Evolutionary conservation across 2,329 filamentous ascomycete species (phyloP), one percentile per base, ranked within the genome.

Genomic region (Fusarium succisae): DNA sequence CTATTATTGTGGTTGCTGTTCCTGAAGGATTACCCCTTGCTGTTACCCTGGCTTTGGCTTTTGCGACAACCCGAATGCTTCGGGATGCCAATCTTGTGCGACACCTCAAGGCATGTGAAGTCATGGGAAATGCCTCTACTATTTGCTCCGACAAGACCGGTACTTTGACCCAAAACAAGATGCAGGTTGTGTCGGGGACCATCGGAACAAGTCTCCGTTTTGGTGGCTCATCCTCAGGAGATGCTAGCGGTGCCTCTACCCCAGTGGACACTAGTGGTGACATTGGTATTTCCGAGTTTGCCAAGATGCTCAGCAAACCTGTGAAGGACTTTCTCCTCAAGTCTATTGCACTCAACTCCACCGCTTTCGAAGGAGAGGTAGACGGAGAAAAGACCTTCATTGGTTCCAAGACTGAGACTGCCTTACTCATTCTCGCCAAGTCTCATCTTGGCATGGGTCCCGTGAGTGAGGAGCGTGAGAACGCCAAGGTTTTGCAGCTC

Each of bases 1-100:
- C 92, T 5, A 93, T 95, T 70, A 93, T 95, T 71, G 93, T 95
- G 47, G 92, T 95, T 58, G 93, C 93, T 39, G 92, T 95, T 51
- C 93, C 93, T 9, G 93, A 95, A 84, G 93, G 93, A 54, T 86
- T 95, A 38, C 93, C 93, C 9, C 86, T 95, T 51, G 93, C 93
- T 26, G 93, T 94, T n/a, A 95, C 93, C 0, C 85, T 95, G 32
- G 92, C 93, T 22, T 84, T 95, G 50, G 93, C 92, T 15, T 94
- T 94, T 80, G 93, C 93, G 9, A 94, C 92, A 3, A 93, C 90
- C 17, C 89, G 91, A 63, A 94, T 94, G 93, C 83, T 94, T 66
- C 92, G 90, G 76, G 92, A 94, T 81, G 93, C 93, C 83, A 94
- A 94, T 77, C 83, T 95, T 66, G 92, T 94, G 50, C 90, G 93